Evolutionary conservation across 306 rosid genomes (phyloP), one percentile per base, ranked within the genome.

Genomic region (Arachis hypogaea): DNA sequence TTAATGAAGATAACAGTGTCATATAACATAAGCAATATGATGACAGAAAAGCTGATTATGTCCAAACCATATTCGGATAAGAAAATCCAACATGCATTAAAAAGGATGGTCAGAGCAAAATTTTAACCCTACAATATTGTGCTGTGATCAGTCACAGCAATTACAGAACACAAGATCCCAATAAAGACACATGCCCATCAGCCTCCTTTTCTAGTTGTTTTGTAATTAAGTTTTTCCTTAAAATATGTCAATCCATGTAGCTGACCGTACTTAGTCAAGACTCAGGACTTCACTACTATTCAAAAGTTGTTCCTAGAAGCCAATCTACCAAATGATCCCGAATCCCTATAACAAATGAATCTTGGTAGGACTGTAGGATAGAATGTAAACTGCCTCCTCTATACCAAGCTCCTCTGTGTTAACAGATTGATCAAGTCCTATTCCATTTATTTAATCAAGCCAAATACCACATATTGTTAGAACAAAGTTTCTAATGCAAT

Each of bases 381-480:
- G 22, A 68, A 50, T 68, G 18, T 41, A 16, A 0, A 63, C 55
- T 57, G 59, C 33, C 59, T 50, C 58, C 41, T 42, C 57, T 81
- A 57, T 49, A 65, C 62, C 49, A 70, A 56, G 63, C 43, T 14
- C 7, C 65, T 7, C 16, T 57, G 54, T 28, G 58, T 59, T 49
- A n/a, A 66, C 12, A 50, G 36, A 44, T 18, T 59, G 42, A 47
- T 38, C 67, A 38, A 12, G 4, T 59, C 59, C 76, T 40, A 58
- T 40, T 45, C 65, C 45, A 62, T 43, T 60, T 38, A 29, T 47
- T 47, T 38, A 29, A 42, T 57, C 66, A 59, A 22, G 44, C 71
- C 72, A 66, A 66, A 36, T 58, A 70, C 28, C 52, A 66, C 50
- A 7, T 16, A 50, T 22, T 67, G 63, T 11, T 11, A 72, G 71